These are phyloP conservation scores for Kazachstania kunashirensis DNA, from an alignment of 805 yeast genomes.

Conservation along the genomic window DNA sequence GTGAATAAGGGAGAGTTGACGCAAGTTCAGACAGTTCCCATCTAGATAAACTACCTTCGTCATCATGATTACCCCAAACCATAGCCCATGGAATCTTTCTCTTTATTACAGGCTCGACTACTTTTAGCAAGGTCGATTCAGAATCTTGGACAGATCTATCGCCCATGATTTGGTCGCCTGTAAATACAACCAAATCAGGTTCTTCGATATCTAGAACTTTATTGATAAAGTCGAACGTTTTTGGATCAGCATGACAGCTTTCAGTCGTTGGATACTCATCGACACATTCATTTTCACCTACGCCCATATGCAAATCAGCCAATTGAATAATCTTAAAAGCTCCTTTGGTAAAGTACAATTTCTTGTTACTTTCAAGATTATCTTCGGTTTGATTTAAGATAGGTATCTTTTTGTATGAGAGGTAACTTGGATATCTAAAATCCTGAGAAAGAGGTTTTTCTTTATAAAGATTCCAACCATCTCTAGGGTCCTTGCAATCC, in stretches of 20 bases:
- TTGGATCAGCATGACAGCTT: constrained; percentile 68
- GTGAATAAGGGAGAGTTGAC: constrained; percentile 54
- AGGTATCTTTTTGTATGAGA: constrained; percentile 1
- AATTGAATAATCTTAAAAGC: constrained; percentile 75
- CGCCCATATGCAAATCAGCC: constrained; percentile 86
- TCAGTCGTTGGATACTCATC: constrained; percentile 55
- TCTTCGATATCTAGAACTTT: constrained; percentile 58
- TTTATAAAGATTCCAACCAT: constrained; percentile 45
- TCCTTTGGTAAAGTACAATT: constrained; percentile 23
- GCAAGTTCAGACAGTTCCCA: constrained; percentile 50
- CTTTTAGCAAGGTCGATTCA: constrained; percentile 71
- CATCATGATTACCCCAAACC: constrained; percentile 90
- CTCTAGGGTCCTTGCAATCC: constrained; percentile 69
- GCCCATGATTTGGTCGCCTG: constrained; percentile 92
- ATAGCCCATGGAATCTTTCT: constrained; percentile 75
- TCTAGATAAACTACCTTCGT: constrained; percentile 64
- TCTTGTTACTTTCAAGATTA: not conserved
- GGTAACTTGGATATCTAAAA: constrained; percentile 9
- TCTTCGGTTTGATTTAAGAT: constrained; percentile 2
- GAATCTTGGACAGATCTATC: constrained; percentile 63
- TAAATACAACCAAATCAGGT: constrained; percentile 77
- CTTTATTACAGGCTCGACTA: constrained; percentile 55
- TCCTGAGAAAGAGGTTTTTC: not conserved
- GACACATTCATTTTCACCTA: constrained; percentile 70
- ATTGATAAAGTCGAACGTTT: constrained; percentile 54